These are phyloP conservation scores for Dactylellina sp. DNA, from an alignment of 2,329 filamentous ascomycete genomes.

Conservation along the genomic window DNA sequence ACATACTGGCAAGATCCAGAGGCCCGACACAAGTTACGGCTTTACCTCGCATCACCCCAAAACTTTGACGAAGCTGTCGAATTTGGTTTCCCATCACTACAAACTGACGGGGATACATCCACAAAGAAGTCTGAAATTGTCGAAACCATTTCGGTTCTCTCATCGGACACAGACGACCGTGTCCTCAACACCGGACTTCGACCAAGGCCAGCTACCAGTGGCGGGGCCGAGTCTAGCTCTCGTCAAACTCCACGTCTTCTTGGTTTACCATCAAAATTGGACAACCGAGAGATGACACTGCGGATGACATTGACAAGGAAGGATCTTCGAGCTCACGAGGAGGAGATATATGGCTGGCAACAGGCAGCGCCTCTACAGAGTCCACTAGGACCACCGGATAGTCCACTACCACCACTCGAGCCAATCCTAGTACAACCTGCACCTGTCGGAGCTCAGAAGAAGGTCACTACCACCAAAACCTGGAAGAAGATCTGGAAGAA, in stretches of 20 bases:
- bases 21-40: constrained; percentile 83
- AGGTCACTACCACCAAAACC: constrained; percentile 28
- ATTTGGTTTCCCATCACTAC: constrained; percentile 83
- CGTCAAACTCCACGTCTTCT: constrained; percentile 23
- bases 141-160: constrained; percentile 46
- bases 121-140: constrained; percentile 60
- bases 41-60: constrained; percentile 87
- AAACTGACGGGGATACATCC: constrained; percentile 61
- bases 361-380: constrained; percentile 64
- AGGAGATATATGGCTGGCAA: constrained; percentile 78
- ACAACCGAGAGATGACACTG: constrained; percentile 87
- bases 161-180: constrained; percentile 31
- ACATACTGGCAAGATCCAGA: constrained; percentile 92
- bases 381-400: constrained; percentile 39
- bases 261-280: constrained; percentile 44
- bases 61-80: constrained; percentile 93
- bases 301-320: constrained; percentile 94
- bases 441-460: constrained; percentile 32
- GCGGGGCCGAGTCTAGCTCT: constrained; percentile 45
- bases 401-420: constrained; percentile 34
- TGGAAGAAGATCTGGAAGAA: constrained; percentile 57
- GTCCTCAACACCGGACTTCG: constrained; percentile 47
- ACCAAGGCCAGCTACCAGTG: constrained; percentile 51
- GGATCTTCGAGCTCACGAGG: constrained; percentile 81
- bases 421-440: constrained; percentile 2